Conservation (phyloP, 2,329 filamentous ascomycete genomes). For the Penicillium sp. region DNA sequence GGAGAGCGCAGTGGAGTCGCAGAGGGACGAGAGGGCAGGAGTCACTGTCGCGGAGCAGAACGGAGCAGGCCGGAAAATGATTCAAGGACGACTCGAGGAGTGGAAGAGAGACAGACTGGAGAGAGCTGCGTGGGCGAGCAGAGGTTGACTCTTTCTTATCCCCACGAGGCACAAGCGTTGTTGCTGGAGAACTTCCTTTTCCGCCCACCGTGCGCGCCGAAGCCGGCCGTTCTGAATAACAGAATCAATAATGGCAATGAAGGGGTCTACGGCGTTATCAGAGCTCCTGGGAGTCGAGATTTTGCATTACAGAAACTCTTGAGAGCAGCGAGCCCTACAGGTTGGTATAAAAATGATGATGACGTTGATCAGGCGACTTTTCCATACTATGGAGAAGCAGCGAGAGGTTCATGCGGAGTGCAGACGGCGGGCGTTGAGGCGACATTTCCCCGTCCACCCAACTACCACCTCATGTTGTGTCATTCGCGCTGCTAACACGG, state of each 20-base stretch:
- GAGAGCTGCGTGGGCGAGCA: conserved; percentile 11
- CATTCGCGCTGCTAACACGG: conserved; percentile 10
- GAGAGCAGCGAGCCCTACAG: conserved; percentile 23
- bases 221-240: conserved; percentile 27
- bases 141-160: conserved; percentile 23
- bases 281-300: not conserved
- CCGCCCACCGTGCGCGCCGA: conserved; percentile 34
- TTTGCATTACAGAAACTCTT: conserved; percentile 4
- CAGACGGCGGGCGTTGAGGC: conserved; percentile 7
- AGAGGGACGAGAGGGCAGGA: conserved; percentile 18
- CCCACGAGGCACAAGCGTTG: conserved; percentile 32
- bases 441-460: conserved; percentile 5
- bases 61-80: conserved; percentile 30
- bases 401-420: conserved; percentile 14
- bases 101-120: conserved; percentile 18
- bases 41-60: conserved; percentile 25
- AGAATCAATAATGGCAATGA: conserved; percentile 13
- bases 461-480: not conserved
- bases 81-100: conserved; percentile 16
- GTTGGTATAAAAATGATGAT: conserved; percentile 6
- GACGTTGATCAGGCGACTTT: conserved; percentile 17
- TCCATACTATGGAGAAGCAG: conserved; percentile 5
- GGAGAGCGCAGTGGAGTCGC: conserved; percentile 38
- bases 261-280: not conserved
- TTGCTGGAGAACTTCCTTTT: conserved; percentile 25